A percentile compares a stretch with the other conserved stretches of the same genome.
These are phyloP conservation scores for Protomyces inouyei DNA, from an alignment of 1,139 yeast species.

Conservation along the genomic window DNA sequence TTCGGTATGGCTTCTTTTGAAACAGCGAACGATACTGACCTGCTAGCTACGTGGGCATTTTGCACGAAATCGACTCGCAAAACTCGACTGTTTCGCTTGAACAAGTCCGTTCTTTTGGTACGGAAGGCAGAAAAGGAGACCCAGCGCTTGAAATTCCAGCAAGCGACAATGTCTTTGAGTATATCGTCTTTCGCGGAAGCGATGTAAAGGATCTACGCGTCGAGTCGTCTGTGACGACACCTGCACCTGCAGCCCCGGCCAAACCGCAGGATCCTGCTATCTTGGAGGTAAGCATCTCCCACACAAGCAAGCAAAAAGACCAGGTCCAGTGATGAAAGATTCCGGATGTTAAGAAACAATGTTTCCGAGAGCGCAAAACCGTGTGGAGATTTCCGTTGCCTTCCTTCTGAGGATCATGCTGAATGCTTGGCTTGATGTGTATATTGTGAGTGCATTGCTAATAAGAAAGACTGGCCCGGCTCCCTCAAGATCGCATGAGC, in stretches of 20 bases:
- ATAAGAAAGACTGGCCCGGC: background rate
- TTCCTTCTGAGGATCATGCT: conserved; percentile 42
- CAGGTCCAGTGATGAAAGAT: conserved; percentile 36
- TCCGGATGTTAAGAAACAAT: conserved; percentile 37
- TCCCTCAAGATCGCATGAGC: conserved; percentile 1
- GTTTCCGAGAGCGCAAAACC: conserved; percentile 37
- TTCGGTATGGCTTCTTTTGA: conserved; percentile 43
- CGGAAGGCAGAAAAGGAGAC: conserved; percentile 78
- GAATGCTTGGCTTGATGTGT: background rate
- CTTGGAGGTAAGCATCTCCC: conserved; percentile 36
- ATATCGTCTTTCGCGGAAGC: conserved; percentile 82
- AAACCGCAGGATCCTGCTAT: conserved; percentile 39
- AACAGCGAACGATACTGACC: background rate
- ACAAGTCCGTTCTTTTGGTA: conserved; percentile 80
- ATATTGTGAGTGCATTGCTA: background rate
- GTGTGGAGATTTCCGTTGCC: conserved; percentile 44
- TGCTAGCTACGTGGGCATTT: conserved; percentile 70
- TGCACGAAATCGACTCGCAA: conserved; percentile 83
- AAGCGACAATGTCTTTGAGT: conserved; percentile 65
- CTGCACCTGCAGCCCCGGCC: conserved; percentile 35
- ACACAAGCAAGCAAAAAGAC: background rate
- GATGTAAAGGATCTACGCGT: conserved; percentile 89
- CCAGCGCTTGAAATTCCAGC: conserved; percentile 71
- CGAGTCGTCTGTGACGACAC: conserved; percentile 50
- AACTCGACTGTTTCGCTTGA: conserved; percentile 85